phyloP scores from a whole-genome alignment of 164 flowering plant species.

The Liriodendron chinense region DNA sequence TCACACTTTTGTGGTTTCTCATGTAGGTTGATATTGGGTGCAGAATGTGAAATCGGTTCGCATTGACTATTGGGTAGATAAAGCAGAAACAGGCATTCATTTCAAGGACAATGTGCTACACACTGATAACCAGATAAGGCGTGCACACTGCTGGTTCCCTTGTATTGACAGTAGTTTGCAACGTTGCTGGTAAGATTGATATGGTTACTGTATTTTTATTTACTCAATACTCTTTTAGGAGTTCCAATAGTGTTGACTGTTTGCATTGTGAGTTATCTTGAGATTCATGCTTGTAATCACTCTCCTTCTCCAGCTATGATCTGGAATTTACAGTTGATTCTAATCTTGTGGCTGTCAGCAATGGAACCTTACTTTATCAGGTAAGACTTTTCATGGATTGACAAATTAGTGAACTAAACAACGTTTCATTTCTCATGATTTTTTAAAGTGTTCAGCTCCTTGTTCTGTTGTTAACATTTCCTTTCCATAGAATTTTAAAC shows the following conservation, averaged over 20 bases:
- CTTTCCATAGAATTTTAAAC: too few relatives aligned
- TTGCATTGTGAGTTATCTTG: not conserved
- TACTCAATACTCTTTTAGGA: not conserved
- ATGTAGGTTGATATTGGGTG: constrained; percentile 63
- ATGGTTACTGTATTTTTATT: not conserved
- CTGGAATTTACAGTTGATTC: constrained; percentile 86
- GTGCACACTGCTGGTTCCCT: constrained; percentile 98
- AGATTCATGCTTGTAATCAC: not conserved
- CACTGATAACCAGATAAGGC: constrained; percentile 88
- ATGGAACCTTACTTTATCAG: constrained; percentile 86
- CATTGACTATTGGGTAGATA: constrained; percentile 85
- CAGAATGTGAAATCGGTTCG: constrained; percentile 86
- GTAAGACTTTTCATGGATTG: constrained; percentile 29
- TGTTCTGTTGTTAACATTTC: too few relatives aligned
- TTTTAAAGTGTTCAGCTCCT: too few relatives aligned
- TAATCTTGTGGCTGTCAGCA: constrained; percentile 85
- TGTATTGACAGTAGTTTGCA: constrained; percentile 73
- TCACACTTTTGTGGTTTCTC: constrained; percentile 32
- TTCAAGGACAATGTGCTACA: constrained; percentile 59
- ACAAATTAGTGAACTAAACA: too few relatives aligned
- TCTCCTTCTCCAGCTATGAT: constrained; percentile 63
- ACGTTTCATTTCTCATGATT: too few relatives aligned
- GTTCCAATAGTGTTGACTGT: not conserved
- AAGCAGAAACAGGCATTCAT: constrained; percentile 81
- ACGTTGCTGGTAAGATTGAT: constrained; percentile 63